Evolutionary conservation across 768 basidiomycete genomes (phyloP), one percentile per base, ranked within the genome.

Genomic region (Auriscalpium vulgare): DNA sequence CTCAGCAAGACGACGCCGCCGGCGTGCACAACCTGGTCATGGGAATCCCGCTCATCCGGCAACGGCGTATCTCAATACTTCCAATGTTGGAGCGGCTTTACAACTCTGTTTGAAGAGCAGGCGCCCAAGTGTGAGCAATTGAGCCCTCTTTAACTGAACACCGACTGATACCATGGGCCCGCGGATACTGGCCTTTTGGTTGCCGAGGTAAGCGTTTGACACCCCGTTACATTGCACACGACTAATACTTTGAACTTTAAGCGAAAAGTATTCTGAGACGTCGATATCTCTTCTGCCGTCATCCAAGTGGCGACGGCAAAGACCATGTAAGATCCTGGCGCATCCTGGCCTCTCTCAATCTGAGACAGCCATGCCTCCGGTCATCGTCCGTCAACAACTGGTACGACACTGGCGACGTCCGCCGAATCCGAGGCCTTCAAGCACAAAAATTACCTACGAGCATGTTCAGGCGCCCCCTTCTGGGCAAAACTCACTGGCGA

Each of bases 221-320:
- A 4, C 29, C 7, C 29, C 29, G 4, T 29, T 29, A 29, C 29
- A 29, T 29, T 29, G 29, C 4, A 29, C 29, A 29, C 29, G 29
- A 29, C 29, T 29, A 3, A 29, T 4, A 29, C 7, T 29, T 2
- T 29, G 29, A 21, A 29, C 29, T 7, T 4, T 29, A 1, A 29
- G 4, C 2, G 29, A 9, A 59, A 67, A 62, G 71, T 74, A 2
- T 53, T n/a, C 73, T 10, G 62, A 64, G 37, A 72, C 54, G 69
- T 67, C 10, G 17, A 68, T 23, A 63, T 74, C 13, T 60, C 61
- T n/a, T 68, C 64, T n/a, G 71, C 72, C 16, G 61, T 74, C 21
- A 65, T 46, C 71, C 71, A 68, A 64, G 21, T 74, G 74, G 74
- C 59, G 73, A 66, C 63, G 2, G 72, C 74, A 0, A 73, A 74